phyloP scores from a whole-genome alignment of 495 filamentous ascomycete species.

The Bombardia bombarda region DNA sequence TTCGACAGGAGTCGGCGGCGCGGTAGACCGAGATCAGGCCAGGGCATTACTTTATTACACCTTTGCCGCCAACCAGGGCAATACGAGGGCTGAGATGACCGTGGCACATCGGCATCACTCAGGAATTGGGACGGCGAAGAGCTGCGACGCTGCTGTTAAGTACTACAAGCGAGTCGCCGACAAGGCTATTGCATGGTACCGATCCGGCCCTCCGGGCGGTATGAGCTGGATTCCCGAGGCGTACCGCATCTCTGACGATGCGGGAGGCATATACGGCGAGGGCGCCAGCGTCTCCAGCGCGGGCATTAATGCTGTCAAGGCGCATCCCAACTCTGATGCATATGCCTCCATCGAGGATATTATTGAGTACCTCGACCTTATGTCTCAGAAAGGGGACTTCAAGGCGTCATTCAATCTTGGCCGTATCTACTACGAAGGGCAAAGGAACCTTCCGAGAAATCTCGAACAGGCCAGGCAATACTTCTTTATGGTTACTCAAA shows the following conservation, averaged over 20 bases:
- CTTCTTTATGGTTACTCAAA: conserved; percentile 71
- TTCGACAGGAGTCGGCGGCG: conserved; percentile 79
- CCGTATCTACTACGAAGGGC: conserved; percentile 84
- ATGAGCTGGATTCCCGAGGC: conserved; percentile 64
- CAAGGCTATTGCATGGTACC: conserved; percentile 78
- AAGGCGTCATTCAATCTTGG: conserved; percentile 87
- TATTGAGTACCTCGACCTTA: conserved; percentile 86
- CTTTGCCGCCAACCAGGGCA: conserved; percentile 78
- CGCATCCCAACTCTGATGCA: conserved; percentile 58
- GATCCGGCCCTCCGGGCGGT: conserved; percentile 87
- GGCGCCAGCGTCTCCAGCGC: conserved; percentile 88
- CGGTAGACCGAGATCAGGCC: conserved; percentile 81
- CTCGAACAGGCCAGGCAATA: conserved; percentile 68
- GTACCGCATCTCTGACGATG: conserved; percentile 78
- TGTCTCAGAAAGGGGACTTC: conserved; percentile 88
- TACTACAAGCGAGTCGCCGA: conserved; percentile 93
- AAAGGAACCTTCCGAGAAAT: conserved; percentile 64
- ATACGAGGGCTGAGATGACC: conserved; percentile 88
- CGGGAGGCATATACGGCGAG: conserved; percentile 89
- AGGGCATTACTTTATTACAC: conserved; percentile 91
- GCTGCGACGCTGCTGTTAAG: conserved; percentile 75
- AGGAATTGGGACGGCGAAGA: conserved; percentile 76
- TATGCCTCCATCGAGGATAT: conserved; percentile 87
- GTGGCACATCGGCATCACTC: conserved; percentile 78
- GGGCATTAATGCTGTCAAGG: conserved; percentile 72